These are phyloP conservation scores for Xylaria sp. DNA, from an alignment of 2,329 filamentous ascomycete genomes.

Conservation along the genomic window DNA sequence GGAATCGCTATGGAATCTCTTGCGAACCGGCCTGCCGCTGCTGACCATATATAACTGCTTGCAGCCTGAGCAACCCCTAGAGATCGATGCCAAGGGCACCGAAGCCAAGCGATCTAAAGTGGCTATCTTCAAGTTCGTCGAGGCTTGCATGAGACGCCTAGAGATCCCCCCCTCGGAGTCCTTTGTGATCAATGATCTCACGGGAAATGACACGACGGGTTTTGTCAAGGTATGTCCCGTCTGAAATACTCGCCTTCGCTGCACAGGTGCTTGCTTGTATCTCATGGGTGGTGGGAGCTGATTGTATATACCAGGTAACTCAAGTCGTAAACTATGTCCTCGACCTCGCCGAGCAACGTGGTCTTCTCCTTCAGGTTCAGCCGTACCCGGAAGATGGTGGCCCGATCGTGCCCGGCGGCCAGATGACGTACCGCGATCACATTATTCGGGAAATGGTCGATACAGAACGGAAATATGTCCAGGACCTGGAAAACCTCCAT, in stretches of 20 bases:
- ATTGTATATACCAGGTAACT: slow-evolving; percentile 63
- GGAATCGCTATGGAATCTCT: slow-evolving; percentile 84
- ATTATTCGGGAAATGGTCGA: slow-evolving; percentile 90
- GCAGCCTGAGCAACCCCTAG: slow-evolving; percentile 68
- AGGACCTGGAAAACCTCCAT: slow-evolving; percentile 92
- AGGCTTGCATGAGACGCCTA: slow-evolving; percentile 83
- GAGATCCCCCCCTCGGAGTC: slow-evolving; percentile 79
- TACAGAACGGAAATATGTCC: slow-evolving; percentile 96
- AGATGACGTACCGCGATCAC: slow-evolving; percentile 78
- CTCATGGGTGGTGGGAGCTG: slow-evolving; percentile 8
- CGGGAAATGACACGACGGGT: slow-evolving; percentile 92
- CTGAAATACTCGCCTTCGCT: not conserved
- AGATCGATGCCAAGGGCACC: slow-evolving; percentile 63
- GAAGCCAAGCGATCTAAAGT: slow-evolving; percentile 82
- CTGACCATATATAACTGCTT: slow-evolving; percentile 88
- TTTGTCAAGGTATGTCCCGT: slow-evolving; percentile 78
- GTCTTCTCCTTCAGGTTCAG: slow-evolving; percentile 67
- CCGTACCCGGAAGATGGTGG: slow-evolving; percentile 60
- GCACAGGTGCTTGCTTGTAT: slow-evolving; percentile 1
- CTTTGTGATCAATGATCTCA: slow-evolving; percentile 89
- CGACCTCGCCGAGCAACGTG: slow-evolving; percentile 79
- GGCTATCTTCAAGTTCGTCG: slow-evolving; percentile 88
- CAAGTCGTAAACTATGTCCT: slow-evolving; percentile 92
- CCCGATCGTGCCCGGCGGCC: slow-evolving; percentile 59
- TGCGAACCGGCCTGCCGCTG: slow-evolving; percentile 81